phyloP scores from a whole-genome alignment of 805 yeast species.

The Candida berthetii region DNA sequence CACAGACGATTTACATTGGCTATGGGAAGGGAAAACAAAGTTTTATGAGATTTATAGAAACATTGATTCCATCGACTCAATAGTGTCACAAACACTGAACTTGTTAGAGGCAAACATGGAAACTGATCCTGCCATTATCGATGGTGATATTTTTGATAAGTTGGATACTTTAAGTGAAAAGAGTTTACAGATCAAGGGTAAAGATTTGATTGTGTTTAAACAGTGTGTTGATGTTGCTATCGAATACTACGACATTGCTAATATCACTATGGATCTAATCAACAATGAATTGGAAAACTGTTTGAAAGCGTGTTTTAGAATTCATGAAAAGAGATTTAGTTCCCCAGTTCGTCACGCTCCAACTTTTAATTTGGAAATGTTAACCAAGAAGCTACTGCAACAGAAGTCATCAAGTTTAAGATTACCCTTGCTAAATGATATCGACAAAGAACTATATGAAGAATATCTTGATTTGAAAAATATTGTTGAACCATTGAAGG shows the following conservation, averaged over 20 bases:
- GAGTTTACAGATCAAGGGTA: slow-evolving; percentile 20
- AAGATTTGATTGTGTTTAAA: slow-evolving; percentile 22
- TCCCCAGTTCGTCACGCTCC: slow-evolving; percentile 37
- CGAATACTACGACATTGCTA: slow-evolving; percentile 38
- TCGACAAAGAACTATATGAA: slow-evolving; percentile 33
- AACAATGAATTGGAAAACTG: slow-evolving; percentile 31
- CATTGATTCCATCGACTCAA: slow-evolving; percentile 27
- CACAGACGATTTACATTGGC: slow-evolving; percentile 20
- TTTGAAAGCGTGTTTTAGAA: slow-evolving; percentile 26
- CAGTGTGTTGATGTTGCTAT: slow-evolving; percentile 30
- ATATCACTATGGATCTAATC: slow-evolving; percentile 34
- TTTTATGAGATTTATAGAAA: slow-evolving; percentile 24
- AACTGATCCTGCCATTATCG: slow-evolving; percentile 16
- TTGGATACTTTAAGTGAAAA: slow-evolving; percentile 25
- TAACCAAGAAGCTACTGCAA: slow-evolving; percentile 24
- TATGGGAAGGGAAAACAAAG: slow-evolving; percentile 25
- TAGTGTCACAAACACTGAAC: slow-evolving; percentile 27
- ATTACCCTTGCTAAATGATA: slow-evolving; percentile 31
- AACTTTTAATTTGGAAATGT: slow-evolving; percentile 25
- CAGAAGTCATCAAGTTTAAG: slow-evolving; percentile 22
- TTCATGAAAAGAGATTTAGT: slow-evolving; percentile 30
- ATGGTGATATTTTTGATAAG: slow-evolving; percentile 20
- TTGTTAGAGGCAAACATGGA: slow-evolving; percentile 24
- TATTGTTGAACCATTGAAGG: slow-evolving; percentile 43
- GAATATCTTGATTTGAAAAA: slow-evolving; percentile 35